Conservation (phyloP, 805 yeast species). For the Metschnikowia santaceciliae region DNA sequence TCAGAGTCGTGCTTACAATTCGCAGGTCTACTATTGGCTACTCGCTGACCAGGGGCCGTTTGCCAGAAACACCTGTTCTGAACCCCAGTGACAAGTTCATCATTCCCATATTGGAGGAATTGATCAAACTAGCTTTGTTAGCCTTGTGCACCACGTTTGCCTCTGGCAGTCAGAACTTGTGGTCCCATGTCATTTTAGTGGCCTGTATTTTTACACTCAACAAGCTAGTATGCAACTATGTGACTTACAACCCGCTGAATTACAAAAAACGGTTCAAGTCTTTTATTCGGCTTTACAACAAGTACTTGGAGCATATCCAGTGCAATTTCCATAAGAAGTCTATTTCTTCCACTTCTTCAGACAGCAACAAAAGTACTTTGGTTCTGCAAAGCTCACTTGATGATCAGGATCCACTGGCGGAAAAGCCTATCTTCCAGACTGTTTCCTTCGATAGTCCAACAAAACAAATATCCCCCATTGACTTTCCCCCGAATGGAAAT, state of each 20-base stretch:
- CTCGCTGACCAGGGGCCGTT: constrained; percentile 1
- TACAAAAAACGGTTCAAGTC: constrained; percentile 7
- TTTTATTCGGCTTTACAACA: constrained; percentile 7
- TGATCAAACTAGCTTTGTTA: constrained; percentile 1
- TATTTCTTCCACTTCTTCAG: background rate
- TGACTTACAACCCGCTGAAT: constrained; percentile 12
- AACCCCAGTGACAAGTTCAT: constrained; percentile 8
- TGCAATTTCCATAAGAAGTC: background rate
- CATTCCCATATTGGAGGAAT: constrained; percentile 11
- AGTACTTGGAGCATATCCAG: background rate
- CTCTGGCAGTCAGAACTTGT: background rate
- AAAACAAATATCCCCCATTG: background rate
- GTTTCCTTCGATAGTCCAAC: constrained; percentile 6
- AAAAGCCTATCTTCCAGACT: constrained; percentile 11
- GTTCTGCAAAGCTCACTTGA: background rate
- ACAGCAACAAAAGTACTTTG: background rate
- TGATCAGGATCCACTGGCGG: background rate
- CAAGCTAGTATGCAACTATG: constrained; percentile 7
- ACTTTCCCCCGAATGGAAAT: background rate
- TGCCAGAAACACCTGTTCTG: constrained; percentile 10
- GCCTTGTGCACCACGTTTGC: background rate
- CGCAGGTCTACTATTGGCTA: constrained; percentile 5
- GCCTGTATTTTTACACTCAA: constrained; percentile 9
- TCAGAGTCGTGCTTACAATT: constrained; percentile 5
- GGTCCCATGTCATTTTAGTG: constrained; percentile 7